Evolutionary conservation across 495 filamentous ascomycete genomes (phyloP), one percentile per base, ranked within the genome.

Genomic region (Articulospora tetracladia): DNA sequence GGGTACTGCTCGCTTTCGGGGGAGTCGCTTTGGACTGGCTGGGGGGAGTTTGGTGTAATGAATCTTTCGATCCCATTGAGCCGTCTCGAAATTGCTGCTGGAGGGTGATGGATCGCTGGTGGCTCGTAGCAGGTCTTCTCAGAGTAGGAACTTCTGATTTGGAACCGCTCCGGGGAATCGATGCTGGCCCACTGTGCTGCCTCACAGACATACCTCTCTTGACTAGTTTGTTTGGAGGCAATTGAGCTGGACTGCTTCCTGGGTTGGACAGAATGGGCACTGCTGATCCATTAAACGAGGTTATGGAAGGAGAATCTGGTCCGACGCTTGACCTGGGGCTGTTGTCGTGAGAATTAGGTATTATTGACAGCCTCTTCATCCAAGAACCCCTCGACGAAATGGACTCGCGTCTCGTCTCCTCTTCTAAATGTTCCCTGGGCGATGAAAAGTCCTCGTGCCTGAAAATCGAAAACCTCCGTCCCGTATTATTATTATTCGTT

Each of bases 51-150:
- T 60, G 30, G 7, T 28, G 39, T 19, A 56, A 6, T 27, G 44
- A 20, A 19, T 65, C 57, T 11, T 59, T 60, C 3, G 50, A 6
- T 6, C 23, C 59, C 0, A 47, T 27, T 0, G 65, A 58, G 26
- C 59, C 59, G 44, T 66, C 54, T 48, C 68, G 71, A 39, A 79
- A 73, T 39, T 86, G 79, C 28, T 68, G 66, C 59, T 84, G 82
- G 39, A 90, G 73, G 1, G 86, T 89, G 19, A 86, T 88, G 1
- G 89, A 87, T 59, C 91, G 79, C 71, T 96, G 92, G 73, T 95
- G 87, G 71, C 91, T 95, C 19, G 92, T 95, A 19, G 89, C 92
- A 22, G 92, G 92, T 68, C 91, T 79, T 57, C 89, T 82, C 51
- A 92, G 75, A 4, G 80, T 81, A 15, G 83, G 73, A 55, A 84